Conservation (phyloP, 129 eudicot genomes). For the Logfia minima region DNA sequence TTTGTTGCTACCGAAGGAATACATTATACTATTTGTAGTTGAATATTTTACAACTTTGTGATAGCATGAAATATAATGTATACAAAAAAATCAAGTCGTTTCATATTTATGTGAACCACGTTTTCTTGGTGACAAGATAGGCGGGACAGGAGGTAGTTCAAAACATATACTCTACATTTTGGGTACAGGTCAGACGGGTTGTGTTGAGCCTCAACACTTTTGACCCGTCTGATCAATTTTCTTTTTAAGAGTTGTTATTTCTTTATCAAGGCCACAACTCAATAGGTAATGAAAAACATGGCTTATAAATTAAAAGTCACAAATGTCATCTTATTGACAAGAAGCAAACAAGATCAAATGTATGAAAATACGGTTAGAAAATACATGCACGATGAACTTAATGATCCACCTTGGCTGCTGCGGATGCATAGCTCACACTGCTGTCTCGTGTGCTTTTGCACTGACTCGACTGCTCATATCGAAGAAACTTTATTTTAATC, state of each 20-base stretch:
- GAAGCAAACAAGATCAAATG: slow-evolving; percentile 23
- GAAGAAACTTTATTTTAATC: slow-evolving; percentile 71
- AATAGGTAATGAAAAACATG: background rate
- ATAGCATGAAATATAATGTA: background rate
- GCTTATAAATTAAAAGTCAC: slow-evolving; percentile 4
- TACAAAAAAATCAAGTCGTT: background rate
- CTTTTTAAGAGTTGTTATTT: background rate
- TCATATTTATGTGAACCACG: background rate
- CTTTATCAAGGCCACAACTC: background rate
- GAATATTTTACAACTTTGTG: background rate
- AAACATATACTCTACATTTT: background rate
- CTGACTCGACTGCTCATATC: slow-evolving; percentile 91
- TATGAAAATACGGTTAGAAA: slow-evolving; percentile 10
- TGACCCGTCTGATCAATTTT: background rate
- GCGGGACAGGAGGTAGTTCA: background rate
- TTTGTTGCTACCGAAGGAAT: background rate
- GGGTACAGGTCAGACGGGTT: background rate
- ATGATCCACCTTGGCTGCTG: slow-evolving; percentile 71
- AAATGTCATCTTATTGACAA: slow-evolving; percentile 28
- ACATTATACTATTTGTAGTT: background rate
- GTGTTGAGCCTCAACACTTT: background rate
- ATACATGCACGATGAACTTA: slow-evolving; percentile 17
- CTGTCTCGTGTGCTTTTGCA: slow-evolving; percentile 91
- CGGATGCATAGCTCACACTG: slow-evolving; percentile 98
- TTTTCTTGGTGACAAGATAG: background rate